phyloP scores from a whole-genome alignment of 2,329 filamentous ascomycete species.

The Aspergillus melleus region DNA sequence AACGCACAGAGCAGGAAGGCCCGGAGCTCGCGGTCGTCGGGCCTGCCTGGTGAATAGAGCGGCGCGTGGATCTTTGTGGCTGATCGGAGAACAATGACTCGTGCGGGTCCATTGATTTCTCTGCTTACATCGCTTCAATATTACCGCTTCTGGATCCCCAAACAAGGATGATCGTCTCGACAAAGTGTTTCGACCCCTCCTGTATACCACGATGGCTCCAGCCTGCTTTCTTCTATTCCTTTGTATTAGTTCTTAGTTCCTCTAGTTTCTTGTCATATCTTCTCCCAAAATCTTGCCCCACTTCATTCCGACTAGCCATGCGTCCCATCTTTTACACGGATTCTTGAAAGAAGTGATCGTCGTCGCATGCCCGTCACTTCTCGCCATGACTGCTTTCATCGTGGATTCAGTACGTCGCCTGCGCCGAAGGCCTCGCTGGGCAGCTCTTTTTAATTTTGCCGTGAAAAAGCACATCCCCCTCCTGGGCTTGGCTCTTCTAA shows the following conservation, averaged over 20 bases:
- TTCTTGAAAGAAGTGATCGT: neutral
- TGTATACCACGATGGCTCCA: neutral
- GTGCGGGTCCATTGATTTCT: constrained; percentile 19
- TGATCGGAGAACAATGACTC: constrained; percentile 22
- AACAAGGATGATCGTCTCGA: neutral
- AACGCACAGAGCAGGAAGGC: no score
- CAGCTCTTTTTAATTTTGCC: constrained; percentile 71
- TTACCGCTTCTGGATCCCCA: constrained; percentile 17
- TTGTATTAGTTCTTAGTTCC: neutral
- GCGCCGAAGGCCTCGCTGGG: constrained; percentile 41
- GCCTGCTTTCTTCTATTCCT: neutral
- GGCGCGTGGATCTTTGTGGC: constrained; percentile 3
- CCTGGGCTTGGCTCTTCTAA: constrained; percentile 55
- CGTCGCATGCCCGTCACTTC: neutral
- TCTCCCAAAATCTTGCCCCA: neutral
- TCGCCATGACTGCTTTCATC: constrained; percentile 1
- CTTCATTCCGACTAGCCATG: no score
- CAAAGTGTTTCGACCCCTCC: neutral
- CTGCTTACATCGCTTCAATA: constrained; percentile 20
- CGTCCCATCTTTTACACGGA: neutral
- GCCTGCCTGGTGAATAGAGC: constrained; percentile 2
- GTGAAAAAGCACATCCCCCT: constrained; percentile 58
- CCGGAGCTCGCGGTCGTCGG: no score
- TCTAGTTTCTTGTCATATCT: neutral
- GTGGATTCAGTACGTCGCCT: neutral